A percentile compares a stretch with the other conserved stretches of the same genome.
Evolutionary conservation across 2,329 filamentous ascomycete species (phyloP).

Genomic region (Emmonsiellopsis sp.): DNA sequence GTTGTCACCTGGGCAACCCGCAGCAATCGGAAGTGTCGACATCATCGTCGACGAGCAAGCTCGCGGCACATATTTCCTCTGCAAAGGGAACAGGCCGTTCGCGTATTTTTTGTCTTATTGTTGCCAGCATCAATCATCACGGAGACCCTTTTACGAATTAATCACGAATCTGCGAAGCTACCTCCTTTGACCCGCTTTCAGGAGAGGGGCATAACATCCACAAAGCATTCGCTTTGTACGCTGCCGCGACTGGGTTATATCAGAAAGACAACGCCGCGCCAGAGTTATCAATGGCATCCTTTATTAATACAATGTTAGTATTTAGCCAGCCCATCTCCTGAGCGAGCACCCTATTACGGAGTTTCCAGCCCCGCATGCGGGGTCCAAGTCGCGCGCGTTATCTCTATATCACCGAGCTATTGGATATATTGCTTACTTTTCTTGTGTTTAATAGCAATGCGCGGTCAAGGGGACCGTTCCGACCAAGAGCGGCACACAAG

Average conservation of each 20-base stretch:
- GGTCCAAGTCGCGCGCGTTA: not conserved
- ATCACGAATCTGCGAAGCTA: no score
- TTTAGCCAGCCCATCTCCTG: conserved; percentile 12
- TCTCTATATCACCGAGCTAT: conserved; percentile 11
- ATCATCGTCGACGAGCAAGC: not conserved
- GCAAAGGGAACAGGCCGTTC: no score
- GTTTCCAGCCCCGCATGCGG: conserved; percentile 19
- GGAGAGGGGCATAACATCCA: no score
- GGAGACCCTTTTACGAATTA: no score
- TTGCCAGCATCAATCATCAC: no score
- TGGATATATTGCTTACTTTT: not conserved
- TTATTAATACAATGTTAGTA: conserved; percentile 74
- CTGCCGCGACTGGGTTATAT: not conserved
- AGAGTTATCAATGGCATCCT: conserved; percentile 54
- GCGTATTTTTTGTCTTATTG: no score
- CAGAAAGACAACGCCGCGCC: not conserved
- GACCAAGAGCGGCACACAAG: conserved; percentile 73
- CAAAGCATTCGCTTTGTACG: not conserved
- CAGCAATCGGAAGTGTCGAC: not conserved
- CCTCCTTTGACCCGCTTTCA: no score
- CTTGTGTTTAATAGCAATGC: conserved; percentile 55
- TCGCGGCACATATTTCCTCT: no score
- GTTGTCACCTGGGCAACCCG: not conserved
- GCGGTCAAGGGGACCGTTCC: conserved; percentile 82
- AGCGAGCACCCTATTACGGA: conserved; percentile 17